Base-by-base conservation (phyloP, 768 basidiomycete genomes). In the Tephrocybe sp. region DNA sequence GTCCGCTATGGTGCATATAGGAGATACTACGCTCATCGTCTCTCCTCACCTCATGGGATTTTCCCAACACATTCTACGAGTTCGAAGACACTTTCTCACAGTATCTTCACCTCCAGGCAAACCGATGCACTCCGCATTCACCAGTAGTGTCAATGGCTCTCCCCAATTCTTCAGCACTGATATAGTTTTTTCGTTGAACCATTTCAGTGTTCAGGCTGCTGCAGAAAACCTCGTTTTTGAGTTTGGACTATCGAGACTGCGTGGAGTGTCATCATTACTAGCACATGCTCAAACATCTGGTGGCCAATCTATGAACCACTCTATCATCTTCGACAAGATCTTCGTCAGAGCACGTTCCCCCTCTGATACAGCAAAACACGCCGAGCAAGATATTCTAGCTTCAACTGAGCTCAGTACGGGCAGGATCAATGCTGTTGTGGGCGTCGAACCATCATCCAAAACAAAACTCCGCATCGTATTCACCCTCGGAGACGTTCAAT, bases 191-290 rank as follows among this genome's bases (percentile, higher is more conserved):
- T 66, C 66, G 29, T 56, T 84, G 41, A 69, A 66, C 6, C 69
- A 61, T 7, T 54, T 86, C 36, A 72, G 71, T 22, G 58, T 87
- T n/a, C 78, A 76, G 47, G 86, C 86, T 7, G 82, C 79, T 4
- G 86, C 87, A 6, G 84, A 85, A 59, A 88, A 83, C 57, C 70
- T 91, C 23, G 69, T 79, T 15, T 76, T 88, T 47, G 87, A 86
- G 45, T 73, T 84, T 47, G 77, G 76, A 13, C 59, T 78, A 21
- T 65, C 71, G 2, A 64, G 63, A 11, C 50, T 78, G 9, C 73
- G 70, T 45, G 60, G 68, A 33, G 62, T 65, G 9, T 72, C 73
- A 4, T 72, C 68, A 13, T 47, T 64, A 12, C 51, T 78, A 18
- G 61, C 69, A 34, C 50, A 53, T 54, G 53, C 55, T 42, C 59